phyloP scores from a whole-genome alignment of 768 basidiomycete genomes.

The Tulasnella sp. region DNA sequence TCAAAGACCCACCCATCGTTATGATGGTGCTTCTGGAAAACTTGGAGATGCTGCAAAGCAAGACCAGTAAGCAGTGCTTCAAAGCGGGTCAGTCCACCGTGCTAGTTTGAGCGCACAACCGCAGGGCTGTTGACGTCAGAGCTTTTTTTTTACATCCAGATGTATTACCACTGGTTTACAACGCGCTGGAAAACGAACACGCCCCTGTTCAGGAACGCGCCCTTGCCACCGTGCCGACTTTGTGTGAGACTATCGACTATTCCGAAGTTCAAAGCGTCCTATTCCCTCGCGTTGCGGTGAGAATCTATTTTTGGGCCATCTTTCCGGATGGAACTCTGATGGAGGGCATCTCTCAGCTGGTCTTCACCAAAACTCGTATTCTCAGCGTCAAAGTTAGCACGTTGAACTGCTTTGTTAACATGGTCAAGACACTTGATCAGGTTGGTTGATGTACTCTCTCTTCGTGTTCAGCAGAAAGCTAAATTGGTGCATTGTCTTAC shows the following conservation, averaged over 20 bases:
- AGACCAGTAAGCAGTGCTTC: constrained; percentile 82
- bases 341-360: constrained; percentile 49
- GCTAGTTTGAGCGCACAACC: background rate
- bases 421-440: constrained; percentile 90
- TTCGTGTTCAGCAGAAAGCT: background rate
- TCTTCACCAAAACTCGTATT: constrained; percentile 89
- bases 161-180: constrained; percentile 94
- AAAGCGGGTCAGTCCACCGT: constrained; percentile 18
- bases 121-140: background rate
- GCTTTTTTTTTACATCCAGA: no score
- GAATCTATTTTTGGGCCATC: constrained; percentile 34
- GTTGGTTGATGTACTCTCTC: constrained; percentile 38
- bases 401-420: constrained; percentile 70
- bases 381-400: constrained; percentile 90
- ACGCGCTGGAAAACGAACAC: constrained; percentile 94
- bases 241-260: constrained; percentile 93
- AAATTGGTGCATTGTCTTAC: background rate
- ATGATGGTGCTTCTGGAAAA: constrained; percentile 94
- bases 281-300: constrained; percentile 88
- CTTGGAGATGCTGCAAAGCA: constrained; percentile 76
- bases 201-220: constrained; percentile 87
- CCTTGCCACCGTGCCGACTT: constrained; percentile 70
- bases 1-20: constrained; percentile 96
- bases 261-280: constrained; percentile 87
- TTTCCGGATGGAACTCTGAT: background rate